A percentile compares a stretch with the other conserved stretches of the same genome.
phyloP scores from a whole-genome alignment of 352 stramenopile species.

The Pythium brachiatum region DNA sequence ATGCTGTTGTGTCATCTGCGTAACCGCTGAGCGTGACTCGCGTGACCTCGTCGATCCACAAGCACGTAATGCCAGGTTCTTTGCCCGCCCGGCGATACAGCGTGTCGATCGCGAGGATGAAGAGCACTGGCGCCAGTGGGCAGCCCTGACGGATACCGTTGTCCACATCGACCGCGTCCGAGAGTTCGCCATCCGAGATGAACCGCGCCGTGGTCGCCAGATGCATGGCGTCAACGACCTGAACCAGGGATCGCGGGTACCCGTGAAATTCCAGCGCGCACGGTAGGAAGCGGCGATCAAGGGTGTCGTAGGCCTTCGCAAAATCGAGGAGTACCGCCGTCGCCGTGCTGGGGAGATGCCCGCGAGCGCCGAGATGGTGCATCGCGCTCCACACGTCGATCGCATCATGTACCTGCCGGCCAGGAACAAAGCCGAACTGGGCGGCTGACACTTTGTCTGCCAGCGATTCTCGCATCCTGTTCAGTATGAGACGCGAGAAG shows the following conservation, averaged over 20 bases:
- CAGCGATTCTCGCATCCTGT: background rate
- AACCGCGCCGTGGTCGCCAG: constrained; percentile 1
- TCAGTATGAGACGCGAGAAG: background rate
- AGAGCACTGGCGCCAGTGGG: constrained; percentile 5
- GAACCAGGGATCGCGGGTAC: background rate
- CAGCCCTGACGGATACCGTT: constrained; percentile 12
- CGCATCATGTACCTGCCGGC: constrained; percentile 6
- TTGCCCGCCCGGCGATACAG: background rate
- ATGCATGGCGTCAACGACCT: background rate
- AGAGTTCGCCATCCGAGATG: background rate
- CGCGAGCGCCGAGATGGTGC: background rate
- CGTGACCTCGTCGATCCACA: background rate
- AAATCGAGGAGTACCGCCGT: constrained; percentile 11
- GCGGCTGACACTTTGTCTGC: background rate
- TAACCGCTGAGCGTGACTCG: background rate
- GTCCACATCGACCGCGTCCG: background rate
- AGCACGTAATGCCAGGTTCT: background rate
- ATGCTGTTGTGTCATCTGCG: background rate
- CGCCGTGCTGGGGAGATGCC: background rate
- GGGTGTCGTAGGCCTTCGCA: constrained; percentile 15
- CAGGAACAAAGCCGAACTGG: constrained; percentile 10
- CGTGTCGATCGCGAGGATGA: constrained; percentile 1
- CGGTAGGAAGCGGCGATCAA: background rate
- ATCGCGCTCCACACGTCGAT: constrained; percentile 13
- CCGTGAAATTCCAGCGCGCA: background rate